Percentiles rank a stretch among this genome's conserved stretches.
Evolutionary conservation across 2,329 filamentous ascomycete genomes (phyloP).

Genomic region (Seiridium unicorne): DNA sequence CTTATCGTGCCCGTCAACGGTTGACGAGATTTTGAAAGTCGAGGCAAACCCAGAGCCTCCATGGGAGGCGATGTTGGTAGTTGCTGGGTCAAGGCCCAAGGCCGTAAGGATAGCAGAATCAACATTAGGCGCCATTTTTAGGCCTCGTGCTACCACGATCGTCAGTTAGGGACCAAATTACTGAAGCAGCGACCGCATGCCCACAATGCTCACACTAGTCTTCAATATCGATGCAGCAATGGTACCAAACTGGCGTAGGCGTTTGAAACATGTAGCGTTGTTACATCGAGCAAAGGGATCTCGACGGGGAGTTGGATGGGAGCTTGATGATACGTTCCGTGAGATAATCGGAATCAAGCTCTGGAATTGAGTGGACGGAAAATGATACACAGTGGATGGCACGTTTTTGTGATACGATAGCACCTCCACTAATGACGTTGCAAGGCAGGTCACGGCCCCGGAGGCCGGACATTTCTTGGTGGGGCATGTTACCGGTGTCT

Average conservation of each 20-base stretch:
- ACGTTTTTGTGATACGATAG: neutral
- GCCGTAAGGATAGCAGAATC: slow-evolving; percentile 63
- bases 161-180: neutral
- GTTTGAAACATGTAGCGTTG: too few relatives aligned
- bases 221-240: too few relatives aligned
- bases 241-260: too few relatives aligned
- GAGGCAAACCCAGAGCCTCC: slow-evolving; percentile 69
- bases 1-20: slow-evolving; percentile 45
- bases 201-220: too few relatives aligned
- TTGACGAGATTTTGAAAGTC: slow-evolving; percentile 56
- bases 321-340: too few relatives aligned
- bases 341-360: too few relatives aligned
- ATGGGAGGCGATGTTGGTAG: slow-evolving; percentile 55
- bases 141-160: neutral
- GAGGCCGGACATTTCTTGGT: neutral
- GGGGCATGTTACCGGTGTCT: neutral
- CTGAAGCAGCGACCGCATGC: too few relatives aligned
- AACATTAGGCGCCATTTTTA: slow-evolving; percentile 43
- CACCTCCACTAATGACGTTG: slow-evolving; percentile 8
- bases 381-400: too few relatives aligned
- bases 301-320: too few relatives aligned
- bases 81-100: slow-evolving; percentile 54
- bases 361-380: too few relatives aligned
- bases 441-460: neutral
- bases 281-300: too few relatives aligned